Evolutionary conservation across 192 early-diverging fungal species (phyloP).

Genomic region (Mortierella antarctica): DNA sequence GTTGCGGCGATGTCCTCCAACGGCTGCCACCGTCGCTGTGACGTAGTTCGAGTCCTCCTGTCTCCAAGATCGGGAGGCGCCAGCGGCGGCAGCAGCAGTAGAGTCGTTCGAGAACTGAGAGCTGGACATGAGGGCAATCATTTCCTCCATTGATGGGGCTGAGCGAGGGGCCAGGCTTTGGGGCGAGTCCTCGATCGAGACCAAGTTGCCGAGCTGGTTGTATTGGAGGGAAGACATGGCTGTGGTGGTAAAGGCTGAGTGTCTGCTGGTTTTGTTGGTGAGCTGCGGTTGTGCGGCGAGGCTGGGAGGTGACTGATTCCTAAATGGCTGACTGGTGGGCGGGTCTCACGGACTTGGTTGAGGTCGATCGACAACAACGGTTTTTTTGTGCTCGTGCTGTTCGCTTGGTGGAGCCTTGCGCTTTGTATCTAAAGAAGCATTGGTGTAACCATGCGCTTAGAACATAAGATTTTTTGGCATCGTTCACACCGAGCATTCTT

Average conservation of each 20-base stretch:
- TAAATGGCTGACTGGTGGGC: background rate
- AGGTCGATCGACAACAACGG: background rate
- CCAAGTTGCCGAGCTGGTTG: constrained; percentile 45
- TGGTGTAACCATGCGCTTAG: constrained; percentile 21
- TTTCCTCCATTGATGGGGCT: constrained; percentile 39
- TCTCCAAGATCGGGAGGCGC: constrained; percentile 36
- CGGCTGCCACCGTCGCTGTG: constrained; percentile 21
- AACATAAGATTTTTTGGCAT: background rate
- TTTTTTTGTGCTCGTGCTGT: background rate
- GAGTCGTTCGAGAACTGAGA: constrained; percentile 41
- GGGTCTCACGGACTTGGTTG: background rate
- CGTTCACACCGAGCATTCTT: background rate
- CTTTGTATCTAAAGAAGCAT: constrained; percentile 5
- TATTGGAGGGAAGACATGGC: constrained; percentile 47
- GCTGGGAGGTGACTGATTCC: background rate
- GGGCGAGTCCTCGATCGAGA: constrained; percentile 29
- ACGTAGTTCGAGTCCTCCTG: constrained; percentile 34
- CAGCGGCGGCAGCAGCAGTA: constrained; percentile 19
- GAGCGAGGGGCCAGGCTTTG: constrained; percentile 48
- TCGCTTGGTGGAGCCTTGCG: background rate
- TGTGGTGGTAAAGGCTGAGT: constrained; percentile 5
- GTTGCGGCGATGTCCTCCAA: constrained; percentile 50
- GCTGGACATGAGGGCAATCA: constrained; percentile 31
- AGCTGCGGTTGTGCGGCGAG: background rate
- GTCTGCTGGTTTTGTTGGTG: background rate